Base-by-base conservation (phyloP, 2,329 filamentous ascomycete genomes). In the Clonostachys byssicola region DNA sequence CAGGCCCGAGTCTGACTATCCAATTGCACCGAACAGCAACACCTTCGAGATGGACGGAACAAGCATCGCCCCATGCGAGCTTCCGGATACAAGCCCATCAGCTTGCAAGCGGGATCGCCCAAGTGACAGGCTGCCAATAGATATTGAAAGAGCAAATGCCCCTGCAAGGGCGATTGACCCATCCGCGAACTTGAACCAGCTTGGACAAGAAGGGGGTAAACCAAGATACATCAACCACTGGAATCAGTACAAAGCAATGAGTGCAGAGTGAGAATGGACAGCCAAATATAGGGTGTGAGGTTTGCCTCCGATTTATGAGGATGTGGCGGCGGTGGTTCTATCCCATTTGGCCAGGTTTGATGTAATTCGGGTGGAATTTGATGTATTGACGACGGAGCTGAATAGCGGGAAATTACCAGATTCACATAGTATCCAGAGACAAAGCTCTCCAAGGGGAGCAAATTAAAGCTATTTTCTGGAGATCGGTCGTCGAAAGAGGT, bases 21-120 rank as follows among this genome's bases (percentile, higher is more conserved):
- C 54, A 33, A 51, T 55, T 44, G 56, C 49, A 13, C 60, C 63
- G 8, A 50, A 48, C 14, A 57, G 52, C 48, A 56, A 56, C 47
- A 54, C 62, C n/a, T 66, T 64, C 48, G 66, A 70, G 50, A 67
- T 70, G 66, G 66, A 69, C 47, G 65, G 57, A 20, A 60, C 60
- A 8, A 58, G 54, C 30, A 52, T 54, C 10, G 54, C 56, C 20
- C 61, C 64, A 12, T 54, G 60, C 13, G 66, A 69, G 51, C 56
- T 69, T 34, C 64, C 66, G 12, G 62, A 44, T 43, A 43, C 17
- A n/a, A 39, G 36, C 17, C 60, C 20, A 48, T 56, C 18, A 54
- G 51, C 20, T 43, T 50, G 34, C 45, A 42, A 47, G 42, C 36
- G 36, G 23, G 23, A 30, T 9, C 23, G 23, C 18, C 33, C 43